Evolutionary conservation across 208 protist species (phyloP), one percentile per base, ranked within the genome.

Genomic region (Leishmania tropica): DNA sequence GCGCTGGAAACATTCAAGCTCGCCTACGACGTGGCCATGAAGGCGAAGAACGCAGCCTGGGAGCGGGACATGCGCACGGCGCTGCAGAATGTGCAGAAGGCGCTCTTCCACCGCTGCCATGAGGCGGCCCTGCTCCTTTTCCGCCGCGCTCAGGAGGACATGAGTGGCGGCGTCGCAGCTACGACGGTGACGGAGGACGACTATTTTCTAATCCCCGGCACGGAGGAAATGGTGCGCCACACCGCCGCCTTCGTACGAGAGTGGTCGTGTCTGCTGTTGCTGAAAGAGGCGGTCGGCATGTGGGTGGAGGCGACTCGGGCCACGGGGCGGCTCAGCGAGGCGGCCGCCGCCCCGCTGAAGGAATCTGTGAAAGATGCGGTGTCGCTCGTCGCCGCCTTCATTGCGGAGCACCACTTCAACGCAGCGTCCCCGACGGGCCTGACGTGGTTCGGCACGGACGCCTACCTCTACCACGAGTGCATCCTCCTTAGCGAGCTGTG

Each of bases 31-130:
- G 86, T 98, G 35, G 96, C 94, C 48, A 80, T 81, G 42, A 96
- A 96, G 90, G 93, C 95, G 80, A 85, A 89, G 74, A 98, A 98
- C 79, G 94, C 94, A 10, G 89, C 83, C 77, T 98, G 96, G 95
- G 88, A 95, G 79, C 56, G 85, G 2, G 93, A 94, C 67, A 96
- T 97, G 93, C 82, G 89, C 51, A 79, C 85, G 24, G 92, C 96
- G 31, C 85, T 89, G 65, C 91, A 93, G 76, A 87, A 92, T 70
- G 94, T 98, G 35, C 94, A 96, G 78, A 89, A 88, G 58, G 93
- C 93, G 51, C 88, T 97, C 65, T 98, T 98, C 78, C 87, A 95
- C 47, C 91, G 89, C 75, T 92, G 93, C 83, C 92, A 98, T 80
- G 91, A 97, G 83, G 86, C 92, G 21, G 96, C 96, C 45, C 35